Conservation (phyloP, 106 monocot species). For the Ottelia alismoides region DNA sequence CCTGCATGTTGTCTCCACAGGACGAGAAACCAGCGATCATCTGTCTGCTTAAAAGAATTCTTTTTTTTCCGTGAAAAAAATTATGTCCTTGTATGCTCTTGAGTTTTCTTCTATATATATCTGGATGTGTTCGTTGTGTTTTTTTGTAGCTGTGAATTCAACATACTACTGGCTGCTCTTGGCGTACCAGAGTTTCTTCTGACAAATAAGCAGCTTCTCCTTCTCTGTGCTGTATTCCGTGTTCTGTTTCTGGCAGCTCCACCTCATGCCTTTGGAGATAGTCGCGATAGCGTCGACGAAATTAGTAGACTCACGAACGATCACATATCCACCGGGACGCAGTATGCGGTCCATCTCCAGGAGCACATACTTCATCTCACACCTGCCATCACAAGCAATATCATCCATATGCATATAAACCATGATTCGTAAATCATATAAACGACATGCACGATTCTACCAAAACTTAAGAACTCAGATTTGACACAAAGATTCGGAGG, state of each 20-base stretch:
- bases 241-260: slow-evolving; percentile 13
- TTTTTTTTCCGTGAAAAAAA: background rate
- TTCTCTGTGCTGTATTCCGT: slow-evolving; percentile 17
- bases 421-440: too few relatives aligned
- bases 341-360: slow-evolving; percentile 30
- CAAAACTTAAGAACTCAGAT: too few relatives aligned
- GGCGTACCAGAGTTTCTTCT: slow-evolving; percentile 27
- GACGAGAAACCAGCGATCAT: too few relatives aligned
- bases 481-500: too few relatives aligned
- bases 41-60: background rate
- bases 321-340: slow-evolving; percentile 16
- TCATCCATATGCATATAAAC: too few relatives aligned
- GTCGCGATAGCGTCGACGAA: slow-evolving; percentile 14
- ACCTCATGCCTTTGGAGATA: slow-evolving; percentile 15
- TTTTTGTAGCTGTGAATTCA: too few relatives aligned
- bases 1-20: too few relatives aligned
- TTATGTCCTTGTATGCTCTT: too few relatives aligned
- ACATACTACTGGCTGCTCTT: slow-evolving; percentile 6
- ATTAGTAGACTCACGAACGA: slow-evolving; percentile 18
- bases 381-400: too few relatives aligned
- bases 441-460: too few relatives aligned
- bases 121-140: background rate
- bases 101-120: background rate
- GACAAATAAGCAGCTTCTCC: slow-evolving; percentile 22
- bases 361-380: slow-evolving; percentile 24